Base-by-base conservation (phyloP, 192 early-diverging fungal genomes). In the Coemansia sp. region DNA sequence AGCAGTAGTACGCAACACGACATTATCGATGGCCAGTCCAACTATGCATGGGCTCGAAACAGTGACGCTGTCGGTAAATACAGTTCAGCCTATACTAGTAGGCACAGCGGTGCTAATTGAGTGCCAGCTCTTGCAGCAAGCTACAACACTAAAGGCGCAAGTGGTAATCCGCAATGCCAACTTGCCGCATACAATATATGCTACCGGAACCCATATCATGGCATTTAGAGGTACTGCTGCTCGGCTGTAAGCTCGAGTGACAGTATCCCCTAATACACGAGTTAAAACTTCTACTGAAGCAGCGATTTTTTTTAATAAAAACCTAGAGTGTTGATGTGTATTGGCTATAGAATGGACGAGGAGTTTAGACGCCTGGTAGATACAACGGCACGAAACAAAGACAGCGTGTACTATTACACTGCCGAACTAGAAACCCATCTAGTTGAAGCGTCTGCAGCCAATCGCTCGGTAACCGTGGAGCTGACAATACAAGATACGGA, bases 401-500 rank as follows among this genome's bases (percentile, higher is more conserved):
- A 61, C 15, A 75, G 72, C 59, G 53, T 50, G 39, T 75, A 75
- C 55, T 75, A 75, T 58, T 63, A 59, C 20, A 65, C 61, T 14
- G 65, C 57, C 11, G 51, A 39, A 2, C 39, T 68, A 13, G 20
- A 46, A 0, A 57, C 61, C 9, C 43, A 10, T 0, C 58, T 68
- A 18, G 31, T 69, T n/a, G 21, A 48, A 3, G 72, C 65, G 8
- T 61, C 61, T 21, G 23, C 7, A 0, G 13, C 21, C 0, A 13
- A 19, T 11, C 50, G 33, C n/a, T 41, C 55, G 28, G 40, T 50
- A 7, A 53, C 53, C 0, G 53, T 65, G 13, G 59, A 52, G 28
- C 20, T 65, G 1, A 61, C 44, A 0, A 44, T 41, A 8, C 19
- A 13, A 6, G 38, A 35, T 0, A 44, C 6, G 23, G 53, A 60